Base-by-base conservation (phyloP, 768 basidiomycete species). In the Chlorophyllum brunneum region DNA sequence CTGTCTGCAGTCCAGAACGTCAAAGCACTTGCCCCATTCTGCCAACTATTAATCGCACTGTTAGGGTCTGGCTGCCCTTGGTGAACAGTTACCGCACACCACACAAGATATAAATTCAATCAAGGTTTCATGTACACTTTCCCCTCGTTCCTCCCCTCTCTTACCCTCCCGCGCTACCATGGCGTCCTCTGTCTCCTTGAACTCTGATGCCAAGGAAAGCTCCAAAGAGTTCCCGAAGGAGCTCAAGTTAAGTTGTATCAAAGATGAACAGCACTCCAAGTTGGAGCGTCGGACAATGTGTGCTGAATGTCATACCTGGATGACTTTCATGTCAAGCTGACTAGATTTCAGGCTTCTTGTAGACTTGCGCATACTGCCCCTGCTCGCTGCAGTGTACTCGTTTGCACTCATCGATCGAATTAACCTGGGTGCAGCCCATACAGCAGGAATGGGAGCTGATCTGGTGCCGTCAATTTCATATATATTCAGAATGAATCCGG, bases 241-340 rank as follows among this genome's bases (percentile, higher is more conserved):
- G 5, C 3, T 43, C 31, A 29, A 43, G 16, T 27, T 37, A 5
- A 16, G 18, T 20, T 40, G 39, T 20, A 6, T 22, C 11, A 31
- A 51, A 10, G 41, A 51, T 4, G 26, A 20, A 15, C 42, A 20
- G 16, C 18, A n/a, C 22, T 20, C 5, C 18, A 39, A 10, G 15
- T 67, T 73, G 31, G 71, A 74, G 54, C 63, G 61, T 54, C 65
- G 58, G 41, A 73, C 72, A 6, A 70, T 75, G 73, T 72, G 61
- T 26, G 61, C 40, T 38, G n/a, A 16, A 3, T 15, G 2, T 9
- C 24, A 5, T 22, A 16, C 10, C 39, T 26, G 2, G 3, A 13
- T 23, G 4, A 11, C n/a, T 41, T 20, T 36, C 8, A 26, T 18
- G 7, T 37, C n/a, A n/a, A n/a, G 33, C 29, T 56, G 33, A 46